These are phyloP conservation scores for Ceratocystis diversiconidia DNA, from an alignment of 2,329 filamentous ascomycete genomes.

Conservation along the genomic window DNA sequence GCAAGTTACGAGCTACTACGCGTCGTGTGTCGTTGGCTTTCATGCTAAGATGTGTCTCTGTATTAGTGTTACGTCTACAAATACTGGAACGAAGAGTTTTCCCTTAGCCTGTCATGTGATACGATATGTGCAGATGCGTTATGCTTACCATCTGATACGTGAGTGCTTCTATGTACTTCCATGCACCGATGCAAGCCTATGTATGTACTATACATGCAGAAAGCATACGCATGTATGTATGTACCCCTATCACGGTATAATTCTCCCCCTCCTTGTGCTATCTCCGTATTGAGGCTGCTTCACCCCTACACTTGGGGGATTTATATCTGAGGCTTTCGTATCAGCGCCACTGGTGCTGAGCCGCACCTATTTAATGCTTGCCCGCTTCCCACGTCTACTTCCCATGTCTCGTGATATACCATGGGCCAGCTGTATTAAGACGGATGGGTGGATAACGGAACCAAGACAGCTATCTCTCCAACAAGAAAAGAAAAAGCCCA, in stretches of 20 bases:
- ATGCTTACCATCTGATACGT: no score
- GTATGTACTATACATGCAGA: no score
- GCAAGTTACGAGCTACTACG: background rate
- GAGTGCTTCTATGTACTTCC: background rate
- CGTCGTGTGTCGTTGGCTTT: background rate
- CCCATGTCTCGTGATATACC: background rate
- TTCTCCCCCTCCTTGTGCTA: background rate
- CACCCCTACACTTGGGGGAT: background rate
- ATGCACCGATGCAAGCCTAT: background rate
- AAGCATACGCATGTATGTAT: background rate
- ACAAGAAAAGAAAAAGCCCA: background rate
- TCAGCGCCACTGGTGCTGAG: background rate
- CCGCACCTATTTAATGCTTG: background rate
- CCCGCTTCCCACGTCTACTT: background rate
- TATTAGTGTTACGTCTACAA: slow-evolving; percentile 4
- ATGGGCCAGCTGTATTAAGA: background rate
- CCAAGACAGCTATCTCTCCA: background rate
- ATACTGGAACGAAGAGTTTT: background rate
- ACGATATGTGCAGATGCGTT: no score
- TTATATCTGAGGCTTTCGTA: background rate
- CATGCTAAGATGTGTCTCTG: background rate
- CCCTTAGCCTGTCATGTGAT: background rate
- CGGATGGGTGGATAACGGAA: background rate
- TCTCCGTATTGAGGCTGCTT: background rate
- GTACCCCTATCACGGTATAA: background rate